Percentiles rank a stretch among this genome's conserved stretches.
phyloP scores from a whole-genome alignment of 163 green algal genomes.

The Scenedesmus sp. region DNA sequence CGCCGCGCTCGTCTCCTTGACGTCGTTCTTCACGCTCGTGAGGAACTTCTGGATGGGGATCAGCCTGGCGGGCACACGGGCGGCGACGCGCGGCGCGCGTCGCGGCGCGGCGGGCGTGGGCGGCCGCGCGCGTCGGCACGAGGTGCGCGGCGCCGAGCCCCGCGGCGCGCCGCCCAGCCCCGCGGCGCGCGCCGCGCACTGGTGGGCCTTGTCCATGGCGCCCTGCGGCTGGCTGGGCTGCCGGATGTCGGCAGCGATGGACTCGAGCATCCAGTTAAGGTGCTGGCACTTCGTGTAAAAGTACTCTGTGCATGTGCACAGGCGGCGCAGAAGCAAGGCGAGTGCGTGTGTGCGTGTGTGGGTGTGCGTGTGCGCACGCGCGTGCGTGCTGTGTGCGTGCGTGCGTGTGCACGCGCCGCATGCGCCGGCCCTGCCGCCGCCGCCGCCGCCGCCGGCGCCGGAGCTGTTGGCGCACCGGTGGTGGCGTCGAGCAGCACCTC shows the following conservation, averaged over 20 bases:
- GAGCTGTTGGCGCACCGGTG: slow-evolving; percentile 27
- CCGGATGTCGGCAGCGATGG: slow-evolving; percentile 29
- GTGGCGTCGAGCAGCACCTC: slow-evolving; percentile 49
- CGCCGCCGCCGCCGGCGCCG: no score
- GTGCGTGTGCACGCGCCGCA: no score
- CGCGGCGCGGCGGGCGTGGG: no score
- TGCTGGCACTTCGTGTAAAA: slow-evolving; percentile 36
- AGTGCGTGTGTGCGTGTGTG: background rate
- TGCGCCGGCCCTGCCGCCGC: no score
- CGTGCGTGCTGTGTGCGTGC: no score
- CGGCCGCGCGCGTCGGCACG: no score
- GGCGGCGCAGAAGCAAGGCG: background rate
- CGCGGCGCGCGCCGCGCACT: no score
- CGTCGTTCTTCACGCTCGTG: slow-evolving; percentile 48
- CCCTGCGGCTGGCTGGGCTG: slow-evolving; percentile 12
- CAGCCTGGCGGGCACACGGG: no score
- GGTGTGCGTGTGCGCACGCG: background rate
- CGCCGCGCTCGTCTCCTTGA: slow-evolving; percentile 48
- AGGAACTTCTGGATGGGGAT: slow-evolving; percentile 52
- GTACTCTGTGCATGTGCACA: slow-evolving; percentile 13
- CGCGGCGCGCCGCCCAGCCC: no score
- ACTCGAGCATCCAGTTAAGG: slow-evolving; percentile 49
- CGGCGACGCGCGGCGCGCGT: no score
- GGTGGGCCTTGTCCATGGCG: slow-evolving; percentile 46
- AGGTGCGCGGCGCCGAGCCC: no score